Base-by-base conservation (phyloP, 352 stramenopile genomes). In the Phytophthora sp. region DNA sequence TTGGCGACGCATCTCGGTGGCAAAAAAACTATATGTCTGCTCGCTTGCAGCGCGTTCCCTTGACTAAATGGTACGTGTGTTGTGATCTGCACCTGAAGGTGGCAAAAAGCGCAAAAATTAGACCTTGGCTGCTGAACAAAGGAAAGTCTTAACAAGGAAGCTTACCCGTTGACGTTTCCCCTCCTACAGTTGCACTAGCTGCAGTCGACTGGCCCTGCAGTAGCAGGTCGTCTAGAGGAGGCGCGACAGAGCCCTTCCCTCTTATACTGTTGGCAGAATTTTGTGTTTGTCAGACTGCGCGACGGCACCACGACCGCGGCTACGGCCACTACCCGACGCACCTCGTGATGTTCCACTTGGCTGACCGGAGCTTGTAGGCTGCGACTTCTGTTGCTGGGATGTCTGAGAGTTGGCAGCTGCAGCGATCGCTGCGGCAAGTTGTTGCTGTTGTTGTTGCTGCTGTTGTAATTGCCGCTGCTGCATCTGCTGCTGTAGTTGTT, bases 401-500 rank as follows among this genome's bases (percentile, higher is more conserved):
- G 50, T 54, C 12, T 69, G 57, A 7, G 64, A 60, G 24, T 77
- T 78, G 6, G 74, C 59, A 24, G 65, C 67, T 13, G 71, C 72
- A 23, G 69, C 73, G 24, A 84, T 75, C 0, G 66, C 78, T 0
- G 76, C 76, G 10, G 69, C 75, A 3, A 71, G 34, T 45, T 88
- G 76, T 39, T 82, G 74, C 20, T 82, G 75, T 15, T 51, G 71
- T 17, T 84, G 75, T 23, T 83, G 71, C 27, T 72, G 65, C n/a
- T 80, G 71, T 24, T 84, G 63, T 13, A 64, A 38, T 48, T 74
- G 64, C 1, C 37, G 72, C 11, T 89, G 79, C 41, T 84, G 72
- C 3, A 77, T 53, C 10, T 80, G 69, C 9, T 84, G 74, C n/a
- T 85, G 79, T 10, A 79, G 73, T 28, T 84, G 68, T 23, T 74